Percentiles rank a stretch among this genome's conserved stretches.
These are phyloP conservation scores for Aspergillus fructus DNA, from an alignment of 2,329 filamentous ascomycete species.

Conservation along the genomic window DNA sequence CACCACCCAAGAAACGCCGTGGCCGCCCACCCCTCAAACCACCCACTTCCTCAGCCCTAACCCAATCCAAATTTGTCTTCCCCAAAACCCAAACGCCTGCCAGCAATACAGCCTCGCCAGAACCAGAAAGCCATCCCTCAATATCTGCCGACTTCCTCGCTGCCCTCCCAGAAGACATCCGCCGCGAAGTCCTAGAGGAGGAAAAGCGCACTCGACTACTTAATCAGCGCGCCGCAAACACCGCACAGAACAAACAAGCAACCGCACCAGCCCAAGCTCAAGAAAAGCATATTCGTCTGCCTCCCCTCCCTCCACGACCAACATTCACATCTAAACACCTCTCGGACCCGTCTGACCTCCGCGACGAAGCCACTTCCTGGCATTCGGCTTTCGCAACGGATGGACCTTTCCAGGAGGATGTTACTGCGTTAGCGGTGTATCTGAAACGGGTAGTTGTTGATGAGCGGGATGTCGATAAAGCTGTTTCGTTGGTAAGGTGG, in stretches of 20 bases:
- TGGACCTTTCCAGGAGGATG: conserved; percentile 77
- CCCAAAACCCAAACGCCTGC: conserved; percentile 20
- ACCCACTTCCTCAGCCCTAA: conserved; percentile 59
- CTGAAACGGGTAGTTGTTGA: conserved; percentile 69
- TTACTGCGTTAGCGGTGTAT: conserved; percentile 71
- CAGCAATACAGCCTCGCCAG: conserved; percentile 1
- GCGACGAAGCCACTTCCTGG: conserved; percentile 76
- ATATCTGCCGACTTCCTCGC: conserved; percentile 73
- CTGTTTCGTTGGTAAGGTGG: conserved; percentile 68
- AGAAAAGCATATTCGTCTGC: conserved; percentile 37
- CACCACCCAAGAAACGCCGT: conserved; percentile 67
- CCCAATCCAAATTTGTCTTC: conserved; percentile 72
- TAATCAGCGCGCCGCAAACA: conserved; percentile 48
- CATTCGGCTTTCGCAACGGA: conserved; percentile 67
- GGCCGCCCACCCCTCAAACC: conserved; percentile 50
- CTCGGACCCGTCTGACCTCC: conserved; percentile 59
- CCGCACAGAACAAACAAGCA: background rate
- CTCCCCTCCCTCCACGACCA: conserved; percentile 53
- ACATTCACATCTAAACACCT: conserved; percentile 64
- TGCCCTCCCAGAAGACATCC: conserved; percentile 78
- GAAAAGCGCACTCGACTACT: conserved; percentile 63
- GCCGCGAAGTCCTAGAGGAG: conserved; percentile 74
- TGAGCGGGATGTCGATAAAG: conserved; percentile 77
- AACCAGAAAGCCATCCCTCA: conserved; percentile 28
- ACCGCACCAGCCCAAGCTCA: conserved; percentile 14